Base-by-base conservation (phyloP, 352 stramenopile genomes). In the Globisporangium uncinulatum region DNA sequence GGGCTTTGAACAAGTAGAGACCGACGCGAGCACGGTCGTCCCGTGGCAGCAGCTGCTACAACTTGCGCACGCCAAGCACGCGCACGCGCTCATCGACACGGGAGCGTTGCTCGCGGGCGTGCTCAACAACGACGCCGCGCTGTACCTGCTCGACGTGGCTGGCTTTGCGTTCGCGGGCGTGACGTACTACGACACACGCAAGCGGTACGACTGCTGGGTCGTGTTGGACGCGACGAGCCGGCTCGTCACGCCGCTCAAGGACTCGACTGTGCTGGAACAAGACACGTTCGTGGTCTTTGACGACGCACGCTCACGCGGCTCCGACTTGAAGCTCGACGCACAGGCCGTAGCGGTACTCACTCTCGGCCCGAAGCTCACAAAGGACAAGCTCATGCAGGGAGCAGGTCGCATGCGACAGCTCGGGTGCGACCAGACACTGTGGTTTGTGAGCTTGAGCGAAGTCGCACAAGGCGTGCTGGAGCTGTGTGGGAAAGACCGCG, bases 311-410 rank as follows among this genome's bases (percentile, higher is more conserved):
- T 92, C 87, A 43, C 72, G 89, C 49, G 89, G 89, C 0, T 84
- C 89, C 0, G 90, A 97, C 61, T 86, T 98, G 74, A 96, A 97
- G 61, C 61, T 97, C 4, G 56, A 65, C 15, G n/a, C 57, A 15
- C 45, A 92, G 9, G 83, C 84, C 4, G 54, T 86, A 6, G 89
- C 86, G 11, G 54, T 96, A 50, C 50, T 97, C 20, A 97, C 89
- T 2, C 66, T 97, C 0, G 88, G 86, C 0, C 85, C 87, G 7
- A 83, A 80, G 19, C 71, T 97, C 20, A 88, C 81, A 0, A 98
- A 97, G 52, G 92, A 97, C 61, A 97, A 97, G 51, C 55, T 97
- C 3, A 96, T 97, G 88, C 91, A 97, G 65, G 89, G 86, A n/a
- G 87, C 86, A 1, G 89, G 88, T 7, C 79, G 91, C 0, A 82